phyloP scores from a whole-genome alignment of 1,284 basidiomycete species.

The Sphagnurus paluster region DNA sequence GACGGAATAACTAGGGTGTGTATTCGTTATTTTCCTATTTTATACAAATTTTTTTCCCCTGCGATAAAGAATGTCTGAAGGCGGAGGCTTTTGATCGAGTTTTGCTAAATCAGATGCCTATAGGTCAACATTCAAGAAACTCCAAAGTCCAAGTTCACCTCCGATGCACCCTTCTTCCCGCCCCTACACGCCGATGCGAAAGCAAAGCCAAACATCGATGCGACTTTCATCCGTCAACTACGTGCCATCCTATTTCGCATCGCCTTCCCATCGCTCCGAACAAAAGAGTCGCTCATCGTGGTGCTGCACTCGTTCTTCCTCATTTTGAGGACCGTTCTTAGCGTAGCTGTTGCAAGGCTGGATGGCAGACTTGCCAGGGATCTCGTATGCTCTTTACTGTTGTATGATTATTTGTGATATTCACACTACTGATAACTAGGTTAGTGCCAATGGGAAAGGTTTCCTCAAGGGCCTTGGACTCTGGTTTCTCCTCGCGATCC shows the following conservation, averaged over 20 bases:
- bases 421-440: constrained; percentile 33
- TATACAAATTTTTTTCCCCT: too few species aligned
- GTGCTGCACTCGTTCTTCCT: constrained; percentile 86
- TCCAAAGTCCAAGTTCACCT: constrained; percentile 39
- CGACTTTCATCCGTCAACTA: constrained; percentile 80
- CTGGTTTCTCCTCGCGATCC: constrained; percentile 91
- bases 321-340: constrained; percentile 83
- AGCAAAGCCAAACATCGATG: constrained; percentile 74
- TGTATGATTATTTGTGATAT: background rate
- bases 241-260: constrained; percentile 72
- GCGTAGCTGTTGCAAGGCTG: constrained; percentile 84
- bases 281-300: constrained; percentile 80
- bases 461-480: constrained; percentile 83
- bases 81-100: background rate
- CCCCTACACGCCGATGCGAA: constrained; percentile 46
- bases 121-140: constrained; percentile 52
- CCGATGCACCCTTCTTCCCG: constrained; percentile 56
- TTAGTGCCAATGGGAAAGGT: constrained; percentile 83
- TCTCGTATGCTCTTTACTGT: constrained; percentile 49
- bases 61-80: background rate
- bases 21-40: background rate
- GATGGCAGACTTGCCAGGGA: constrained; percentile 92
- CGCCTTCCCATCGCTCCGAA: constrained; percentile 70
- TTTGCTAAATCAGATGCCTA: background rate
- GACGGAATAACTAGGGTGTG: constrained; percentile 60